Conservation (phyloP, 2,329 filamentous ascomycete species). For the Reticulascus tulasneorum region DNA sequence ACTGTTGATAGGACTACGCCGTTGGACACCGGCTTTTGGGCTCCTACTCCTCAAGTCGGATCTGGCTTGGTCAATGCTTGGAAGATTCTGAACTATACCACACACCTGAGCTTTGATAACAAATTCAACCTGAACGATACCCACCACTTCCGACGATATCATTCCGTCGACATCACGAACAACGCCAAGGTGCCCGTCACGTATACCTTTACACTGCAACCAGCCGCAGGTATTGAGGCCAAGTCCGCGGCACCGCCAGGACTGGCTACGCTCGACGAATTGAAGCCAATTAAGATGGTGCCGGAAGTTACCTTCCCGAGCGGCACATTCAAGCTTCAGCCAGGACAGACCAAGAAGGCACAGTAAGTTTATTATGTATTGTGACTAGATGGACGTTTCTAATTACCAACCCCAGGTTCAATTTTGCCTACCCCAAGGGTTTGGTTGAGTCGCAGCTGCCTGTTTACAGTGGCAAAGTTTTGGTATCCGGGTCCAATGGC, state of each 20-base stretch:
- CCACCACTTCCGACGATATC: conserved; percentile 32
- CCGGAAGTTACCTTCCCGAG: conserved; percentile 4
- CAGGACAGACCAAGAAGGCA: conserved; percentile 4
- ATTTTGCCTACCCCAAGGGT: conserved; percentile 8
- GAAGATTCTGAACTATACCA: conserved; percentile 37
- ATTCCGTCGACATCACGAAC: conserved; percentile 30
- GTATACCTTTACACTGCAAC: conserved; percentile 23
- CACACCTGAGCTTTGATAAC: conserved; percentile 30
- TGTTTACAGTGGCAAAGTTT: conserved; percentile 27
- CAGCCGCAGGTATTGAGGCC: conserved; percentile 10
- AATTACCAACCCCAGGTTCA: conserved; percentile 6
- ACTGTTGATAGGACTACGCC: conserved; percentile 16
- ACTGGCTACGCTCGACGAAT: conserved; percentile 8
- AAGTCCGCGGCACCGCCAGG: conserved; percentile 10
- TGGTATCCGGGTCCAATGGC: conserved; percentile 22
- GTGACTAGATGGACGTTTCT: neutral
- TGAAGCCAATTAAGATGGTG: conserved; percentile 5
- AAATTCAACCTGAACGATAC: conserved; percentile 46
- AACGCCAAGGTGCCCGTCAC: conserved; percentile 24
- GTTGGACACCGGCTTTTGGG: conserved; percentile 15
- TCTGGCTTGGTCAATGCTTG: conserved; percentile 42
- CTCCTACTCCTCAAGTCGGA: conserved; percentile 37
- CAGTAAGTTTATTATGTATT: conserved; percentile 2
- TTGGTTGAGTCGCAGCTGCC: conserved; percentile 20
- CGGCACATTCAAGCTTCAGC: conserved; percentile 2